A percentile compares a stretch with the other conserved stretches of the same genome.
Conservation (phyloP, 306 rosid species). For the Quercus robur region DNA sequence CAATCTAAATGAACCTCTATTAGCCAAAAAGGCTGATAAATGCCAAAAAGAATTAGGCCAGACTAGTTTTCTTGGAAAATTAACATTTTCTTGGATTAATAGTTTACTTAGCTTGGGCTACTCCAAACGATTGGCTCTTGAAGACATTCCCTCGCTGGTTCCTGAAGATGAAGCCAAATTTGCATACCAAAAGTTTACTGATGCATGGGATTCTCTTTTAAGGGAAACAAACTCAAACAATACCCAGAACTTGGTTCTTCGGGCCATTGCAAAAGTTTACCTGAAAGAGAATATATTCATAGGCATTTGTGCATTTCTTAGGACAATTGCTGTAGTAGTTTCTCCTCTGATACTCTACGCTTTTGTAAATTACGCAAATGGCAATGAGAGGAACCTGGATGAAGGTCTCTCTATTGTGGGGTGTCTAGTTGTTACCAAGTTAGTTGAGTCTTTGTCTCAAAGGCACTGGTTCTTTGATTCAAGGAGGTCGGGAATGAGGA, state of each 20-base stretch:
- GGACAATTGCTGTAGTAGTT: conserved; percentile 40
- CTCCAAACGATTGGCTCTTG: conserved; percentile 48
- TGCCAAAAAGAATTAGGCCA: conserved; percentile 25
- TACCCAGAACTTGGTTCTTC: conserved; percentile 42
- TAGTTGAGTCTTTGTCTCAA: background rate
- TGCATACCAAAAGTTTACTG: conserved; percentile 41
- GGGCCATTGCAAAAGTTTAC: conserved; percentile 43
- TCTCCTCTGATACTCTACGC: conserved; percentile 67
- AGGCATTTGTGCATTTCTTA: conserved; percentile 45
- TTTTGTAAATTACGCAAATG: conserved; percentile 57
- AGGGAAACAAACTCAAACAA: conserved; percentile 30
- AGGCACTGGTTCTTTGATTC: no score
- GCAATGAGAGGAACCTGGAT: conserved; percentile 14
- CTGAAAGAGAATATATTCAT: conserved; percentile 52
- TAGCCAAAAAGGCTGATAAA: conserved; percentile 20
- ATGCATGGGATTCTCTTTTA: conserved; percentile 47
- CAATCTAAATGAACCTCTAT: conserved; percentile 49
- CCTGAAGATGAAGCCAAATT: conserved; percentile 58
- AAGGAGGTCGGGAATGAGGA: no score
- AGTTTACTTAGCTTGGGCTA: conserved; percentile 54
- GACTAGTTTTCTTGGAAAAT: conserved; percentile 39
- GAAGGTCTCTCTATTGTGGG: conserved; percentile 55
- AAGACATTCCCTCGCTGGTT: conserved; percentile 60
- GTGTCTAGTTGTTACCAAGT: conserved; percentile 39
- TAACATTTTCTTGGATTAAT: conserved; percentile 67